Percentiles rank a stretch among this genome's conserved stretches.
phyloP scores from a whole-genome alignment of 805 yeast species.

The Zygosaccharomyces kombuchaensis region DNA sequence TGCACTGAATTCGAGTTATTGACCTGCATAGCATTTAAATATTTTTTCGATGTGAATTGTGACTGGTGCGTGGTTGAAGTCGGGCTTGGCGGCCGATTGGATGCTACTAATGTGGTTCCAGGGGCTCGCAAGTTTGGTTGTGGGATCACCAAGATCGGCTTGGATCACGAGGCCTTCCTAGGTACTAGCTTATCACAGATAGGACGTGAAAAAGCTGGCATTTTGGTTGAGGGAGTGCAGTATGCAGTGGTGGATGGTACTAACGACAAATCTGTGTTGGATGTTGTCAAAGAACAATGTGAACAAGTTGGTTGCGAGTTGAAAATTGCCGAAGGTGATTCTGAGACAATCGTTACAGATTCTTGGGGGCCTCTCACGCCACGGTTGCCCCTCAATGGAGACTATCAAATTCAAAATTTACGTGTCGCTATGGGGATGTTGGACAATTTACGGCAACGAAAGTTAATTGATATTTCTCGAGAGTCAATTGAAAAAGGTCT shows the following conservation, averaged over 20 bases:
- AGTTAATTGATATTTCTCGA: constrained; percentile 30
- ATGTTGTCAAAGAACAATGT: constrained; percentile 42
- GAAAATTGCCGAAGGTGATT: constrained; percentile 16
- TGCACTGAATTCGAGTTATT: constrained; percentile 87
- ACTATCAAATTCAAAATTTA: constrained; percentile 67
- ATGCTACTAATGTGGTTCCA: constrained; percentile 76
- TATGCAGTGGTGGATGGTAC: constrained; percentile 66
- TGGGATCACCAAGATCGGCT: constrained; percentile 78
- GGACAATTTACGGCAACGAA: constrained; percentile 33
- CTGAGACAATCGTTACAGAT: constrained; percentile 20
- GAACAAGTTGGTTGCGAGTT: constrained; percentile 29
- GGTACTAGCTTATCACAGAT: constrained; percentile 65
- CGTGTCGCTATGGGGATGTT: constrained; percentile 60
- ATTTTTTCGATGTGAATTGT: constrained; percentile 57
- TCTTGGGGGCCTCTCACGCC: constrained; percentile 34
- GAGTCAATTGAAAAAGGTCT: constrained; percentile 50
- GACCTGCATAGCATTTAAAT: constrained; percentile 79
- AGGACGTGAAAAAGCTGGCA: constrained; percentile 83
- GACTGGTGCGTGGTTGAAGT: constrained; percentile 86
- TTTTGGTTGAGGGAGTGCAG: constrained; percentile 50
- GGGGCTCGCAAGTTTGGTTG: constrained; percentile 50
- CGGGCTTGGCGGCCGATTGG: constrained; percentile 86
- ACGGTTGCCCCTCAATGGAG: constrained; percentile 62
- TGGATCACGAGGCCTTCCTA: constrained; percentile 77
- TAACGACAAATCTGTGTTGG: constrained; percentile 49